Percentiles rank a stretch among this genome's conserved stretches.
These are phyloP conservation scores for Petunia secreta DNA, from an alignment of 257 asterid genomes.

Conservation along the genomic window DNA sequence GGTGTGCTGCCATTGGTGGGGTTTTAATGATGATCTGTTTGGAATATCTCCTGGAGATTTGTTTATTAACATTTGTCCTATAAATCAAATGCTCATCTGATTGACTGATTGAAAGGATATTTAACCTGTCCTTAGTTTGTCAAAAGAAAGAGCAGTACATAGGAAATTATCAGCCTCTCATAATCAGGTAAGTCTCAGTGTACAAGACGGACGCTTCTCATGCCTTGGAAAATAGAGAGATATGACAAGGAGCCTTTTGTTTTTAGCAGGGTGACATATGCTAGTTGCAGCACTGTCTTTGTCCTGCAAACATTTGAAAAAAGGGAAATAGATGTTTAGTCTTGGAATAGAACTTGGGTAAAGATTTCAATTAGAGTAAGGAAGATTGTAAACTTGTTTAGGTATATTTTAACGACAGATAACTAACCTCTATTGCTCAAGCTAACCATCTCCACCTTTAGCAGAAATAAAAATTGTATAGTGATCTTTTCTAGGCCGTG, in stretches of 20 bases:
- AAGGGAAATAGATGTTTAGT: neutral
- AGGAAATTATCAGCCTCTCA: slow-evolving; percentile 23
- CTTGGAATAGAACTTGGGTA: neutral
- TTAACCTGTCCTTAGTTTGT: slow-evolving; percentile 11
- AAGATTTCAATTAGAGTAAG: too few relatives aligned
- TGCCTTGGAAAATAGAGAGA: neutral
- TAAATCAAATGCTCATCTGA: neutral
- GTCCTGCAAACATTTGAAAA: neutral
- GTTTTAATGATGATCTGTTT: neutral
- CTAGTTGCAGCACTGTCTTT: neutral
- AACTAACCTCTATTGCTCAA: too few relatives aligned
- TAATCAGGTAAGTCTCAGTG: neutral
- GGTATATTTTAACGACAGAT: too few relatives aligned
- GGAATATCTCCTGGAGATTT: neutral
- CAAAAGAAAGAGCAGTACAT: slow-evolving; percentile 14
- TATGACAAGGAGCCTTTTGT: neutral
- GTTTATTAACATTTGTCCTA: neutral
- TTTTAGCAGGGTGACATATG: neutral
- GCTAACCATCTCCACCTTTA: too few relatives aligned
- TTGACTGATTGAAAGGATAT: slow-evolving; percentile 9
- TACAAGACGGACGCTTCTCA: neutral
- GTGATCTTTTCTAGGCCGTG: too few relatives aligned
- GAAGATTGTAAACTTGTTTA: too few relatives aligned
- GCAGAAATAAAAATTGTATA: too few relatives aligned
- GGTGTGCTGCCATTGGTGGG: neutral